These are phyloP conservation scores for Apostasia ramifera DNA, from an alignment of 106 monocot genomes.

Conservation along the genomic window DNA sequence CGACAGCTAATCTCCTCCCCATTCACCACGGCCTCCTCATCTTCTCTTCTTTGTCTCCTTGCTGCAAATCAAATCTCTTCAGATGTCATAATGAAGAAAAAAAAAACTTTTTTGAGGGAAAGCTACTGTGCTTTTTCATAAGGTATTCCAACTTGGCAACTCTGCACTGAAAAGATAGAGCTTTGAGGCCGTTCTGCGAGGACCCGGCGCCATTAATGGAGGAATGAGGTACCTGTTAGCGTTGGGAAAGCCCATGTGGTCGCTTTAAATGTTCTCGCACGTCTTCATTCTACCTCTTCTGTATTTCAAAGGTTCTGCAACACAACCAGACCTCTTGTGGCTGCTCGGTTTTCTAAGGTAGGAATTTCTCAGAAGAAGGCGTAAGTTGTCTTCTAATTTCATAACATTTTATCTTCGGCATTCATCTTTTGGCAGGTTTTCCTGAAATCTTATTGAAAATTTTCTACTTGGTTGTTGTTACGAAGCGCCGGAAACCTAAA, in stretches of 20 bases:
- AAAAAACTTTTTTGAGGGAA: too few relatives aligned
- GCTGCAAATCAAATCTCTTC: too few relatives aligned
- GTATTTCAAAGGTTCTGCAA: background rate
- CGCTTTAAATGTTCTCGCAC: slow-evolving; percentile 1
- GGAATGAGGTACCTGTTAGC: background rate
- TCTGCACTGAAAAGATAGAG: background rate
- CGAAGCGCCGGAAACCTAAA: background rate
- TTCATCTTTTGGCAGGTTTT: background rate
- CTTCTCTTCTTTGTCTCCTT: too few relatives aligned
- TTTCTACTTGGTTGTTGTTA: background rate
- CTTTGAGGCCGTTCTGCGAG: background rate
- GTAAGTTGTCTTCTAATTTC: too few relatives aligned
- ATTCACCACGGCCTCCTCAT: too few relatives aligned
- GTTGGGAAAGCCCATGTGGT: slow-evolving; percentile 1
- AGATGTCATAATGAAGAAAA: too few relatives aligned
- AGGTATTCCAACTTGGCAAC: too few relatives aligned
- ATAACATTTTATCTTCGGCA: background rate
- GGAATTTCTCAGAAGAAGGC: too few relatives aligned
- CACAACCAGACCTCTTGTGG: background rate
- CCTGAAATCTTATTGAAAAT: too few relatives aligned
- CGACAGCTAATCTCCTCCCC: too few relatives aligned
- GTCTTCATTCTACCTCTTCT: background rate
- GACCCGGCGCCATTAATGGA: background rate
- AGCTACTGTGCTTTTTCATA: too few relatives aligned
- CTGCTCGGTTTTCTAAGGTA: background rate